A percentile compares a stretch with the other conserved stretches of the same genome.
Conservation (phyloP, 179 eudicot species). For the Corrigiola litoralis region DNA sequence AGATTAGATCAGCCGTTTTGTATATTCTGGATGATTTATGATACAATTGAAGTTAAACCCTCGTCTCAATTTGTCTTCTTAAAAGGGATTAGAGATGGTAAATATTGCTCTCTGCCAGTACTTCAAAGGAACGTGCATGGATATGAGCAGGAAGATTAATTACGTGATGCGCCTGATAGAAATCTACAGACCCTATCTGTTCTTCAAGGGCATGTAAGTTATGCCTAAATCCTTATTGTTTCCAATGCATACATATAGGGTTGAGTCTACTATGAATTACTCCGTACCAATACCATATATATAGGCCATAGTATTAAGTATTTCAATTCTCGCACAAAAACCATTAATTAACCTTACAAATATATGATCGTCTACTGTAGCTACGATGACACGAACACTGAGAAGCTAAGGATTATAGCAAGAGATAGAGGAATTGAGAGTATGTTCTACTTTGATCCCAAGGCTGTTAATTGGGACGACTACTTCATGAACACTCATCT, state of each 20-base stretch:
- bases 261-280: no score
- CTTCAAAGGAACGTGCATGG: constrained; percentile 37
- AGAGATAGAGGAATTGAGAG: constrained; percentile 40
- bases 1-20: no score
- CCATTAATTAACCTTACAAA: no score
- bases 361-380: constrained; percentile 24
- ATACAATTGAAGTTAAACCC: no score
- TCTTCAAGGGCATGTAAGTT: constrained; percentile 80
- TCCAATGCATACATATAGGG: no score
- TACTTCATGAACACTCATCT: constrained; percentile 60
- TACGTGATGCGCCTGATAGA: constrained; percentile 52
- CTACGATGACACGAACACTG: constrained; percentile 65
- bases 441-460: constrained; percentile 75
- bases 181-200: constrained; percentile 71
- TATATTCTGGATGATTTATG: no score
- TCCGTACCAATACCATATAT: no score
- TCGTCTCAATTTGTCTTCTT: neutral
- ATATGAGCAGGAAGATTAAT: constrained; percentile 47
- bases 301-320: no score
- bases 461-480: constrained; percentile 63
- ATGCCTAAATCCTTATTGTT: neutral
- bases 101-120: constrained; percentile 54
- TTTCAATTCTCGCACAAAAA: no score
- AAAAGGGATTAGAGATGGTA: constrained; percentile 49
- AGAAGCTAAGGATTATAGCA: constrained; percentile 47